Conservation (phyloP, 176 grass and related monocot species). For the Avena eriantha region DNA sequence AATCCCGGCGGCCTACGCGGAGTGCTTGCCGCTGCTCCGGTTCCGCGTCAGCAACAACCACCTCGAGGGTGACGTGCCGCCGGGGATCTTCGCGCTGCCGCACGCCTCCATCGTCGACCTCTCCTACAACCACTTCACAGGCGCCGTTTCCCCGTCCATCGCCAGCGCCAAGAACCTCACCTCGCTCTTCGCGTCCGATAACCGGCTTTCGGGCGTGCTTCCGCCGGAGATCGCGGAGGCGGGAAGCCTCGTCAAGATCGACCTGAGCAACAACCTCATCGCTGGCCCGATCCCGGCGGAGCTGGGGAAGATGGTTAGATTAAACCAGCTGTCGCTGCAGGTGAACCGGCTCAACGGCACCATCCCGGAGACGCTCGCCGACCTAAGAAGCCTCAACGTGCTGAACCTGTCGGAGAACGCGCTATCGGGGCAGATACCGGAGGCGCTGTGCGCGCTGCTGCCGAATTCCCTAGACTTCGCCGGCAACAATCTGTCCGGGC, state of each 20-base stretch:
- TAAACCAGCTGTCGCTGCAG: conserved; percentile 94
- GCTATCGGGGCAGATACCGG: conserved; percentile 75
- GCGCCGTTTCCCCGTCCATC: conserved; percentile 47
- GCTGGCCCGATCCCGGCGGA: conserved; percentile 62
- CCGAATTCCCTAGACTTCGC: conserved; percentile 95
- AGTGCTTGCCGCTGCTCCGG: conserved; percentile 65
- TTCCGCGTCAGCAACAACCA: conserved; percentile 83
- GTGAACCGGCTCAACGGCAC: conserved; percentile 63
- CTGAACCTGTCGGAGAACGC: conserved; percentile 87
- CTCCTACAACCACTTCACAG: conserved; percentile 76
- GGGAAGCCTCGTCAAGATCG: conserved; percentile 68
- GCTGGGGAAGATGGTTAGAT: conserved; percentile 44
- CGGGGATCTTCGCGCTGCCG: conserved; percentile 73
- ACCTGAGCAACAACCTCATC: conserved; percentile 80
- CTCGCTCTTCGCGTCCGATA: conserved; percentile 72
- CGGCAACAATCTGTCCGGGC: conserved; percentile 78
- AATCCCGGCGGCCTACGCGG: conserved; percentile 63
- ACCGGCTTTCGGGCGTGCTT: conserved; percentile 58
- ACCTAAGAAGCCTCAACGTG: conserved; percentile 69
- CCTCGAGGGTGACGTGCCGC: conserved; percentile 60
- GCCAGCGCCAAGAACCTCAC: conserved; percentile 66
- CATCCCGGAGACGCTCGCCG: conserved; percentile 73
- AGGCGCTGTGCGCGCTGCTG: conserved; percentile 73
- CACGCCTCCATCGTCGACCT: conserved; percentile 83
- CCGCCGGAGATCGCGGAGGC: conserved; percentile 62